Base-by-base conservation (phyloP, 148 eudicot genomes). In the Pouteria glomerata region DNA sequence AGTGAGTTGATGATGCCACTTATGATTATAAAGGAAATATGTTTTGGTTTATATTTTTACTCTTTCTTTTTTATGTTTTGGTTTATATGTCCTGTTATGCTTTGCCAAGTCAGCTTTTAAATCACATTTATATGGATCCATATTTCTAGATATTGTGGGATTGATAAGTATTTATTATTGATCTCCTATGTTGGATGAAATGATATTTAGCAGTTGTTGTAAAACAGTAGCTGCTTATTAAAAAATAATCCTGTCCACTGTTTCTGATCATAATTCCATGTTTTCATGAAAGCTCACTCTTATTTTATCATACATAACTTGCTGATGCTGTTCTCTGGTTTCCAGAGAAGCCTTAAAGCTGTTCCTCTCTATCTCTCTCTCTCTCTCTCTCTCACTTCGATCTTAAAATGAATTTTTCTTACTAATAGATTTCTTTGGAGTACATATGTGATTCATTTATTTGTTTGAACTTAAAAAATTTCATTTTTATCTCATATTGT, bases 1-100 rank as follows among this genome's bases (percentile, higher is more conserved):
- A 90, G 99, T 96, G 85, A 88, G 97, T 85, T 41, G 16, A 30
- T 77, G 57, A 26, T 73, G 30, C 21, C 62, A 19, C 29, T 57
- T 71, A 39, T 31, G 70, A 66, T 66, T 18, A 19, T 50, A n/a
- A 19, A 47, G 48, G 48, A 14, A 66, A 15, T 44, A 16, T 45
- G 12, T 23, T 39, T 37, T 26, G 2, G 15, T n/a, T 65, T 45
- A 0, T 16, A 65, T 15, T 37, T 42, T 23, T 42, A 23, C 15
- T 6, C 24, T 15, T 63, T 8, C 39, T 0, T 63, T 59, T 34
- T 18, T 24, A 19, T 42, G 55, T 18, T 29, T 21, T 45, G 69
- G 18, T 8, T 26, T 35, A 11, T 8, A 26, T 45, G n/a, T 30
- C 33, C 14, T 45, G 8, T 10, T 26, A 23, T 66, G 6, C 35